Conservation (phyloP, 192 early-diverging fungal genomes). For the Coemansia erecta region DNA sequence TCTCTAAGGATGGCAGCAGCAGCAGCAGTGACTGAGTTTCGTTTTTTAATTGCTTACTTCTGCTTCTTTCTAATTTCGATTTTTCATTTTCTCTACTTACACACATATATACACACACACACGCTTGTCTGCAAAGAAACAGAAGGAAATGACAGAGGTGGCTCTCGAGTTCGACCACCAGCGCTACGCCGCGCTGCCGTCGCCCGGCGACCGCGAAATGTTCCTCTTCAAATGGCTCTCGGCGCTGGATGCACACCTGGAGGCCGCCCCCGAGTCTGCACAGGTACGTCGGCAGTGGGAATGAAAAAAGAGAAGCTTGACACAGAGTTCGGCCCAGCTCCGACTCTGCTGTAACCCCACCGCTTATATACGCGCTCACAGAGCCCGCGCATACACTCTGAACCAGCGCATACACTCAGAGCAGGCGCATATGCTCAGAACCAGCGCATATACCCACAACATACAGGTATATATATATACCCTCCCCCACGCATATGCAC, state of each 20-base stretch:
- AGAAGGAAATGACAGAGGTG: too few species aligned
- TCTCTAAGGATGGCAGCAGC: too few species aligned
- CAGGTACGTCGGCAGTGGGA: background rate
- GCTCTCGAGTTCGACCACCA: constrained; percentile 55
- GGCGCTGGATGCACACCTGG: constrained; percentile 70
- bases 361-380: too few species aligned
- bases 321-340: background rate
- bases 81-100: background rate
- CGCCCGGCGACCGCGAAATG: constrained; percentile 71
- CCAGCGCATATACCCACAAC: background rate
- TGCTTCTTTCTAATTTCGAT: background rate
- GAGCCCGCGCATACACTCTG: too few species aligned
- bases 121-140: too few species aligned
- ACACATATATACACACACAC: too few species aligned
- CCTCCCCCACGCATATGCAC: too few species aligned
- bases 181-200: constrained; percentile 36
- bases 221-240: constrained; percentile 90
- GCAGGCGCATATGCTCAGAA: too few species aligned
- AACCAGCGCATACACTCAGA: too few species aligned
- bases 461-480: background rate
- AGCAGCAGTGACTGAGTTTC: background rate
- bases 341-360: too few species aligned
- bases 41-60: background rate
- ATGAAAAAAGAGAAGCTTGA: background rate
- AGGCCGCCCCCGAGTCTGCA: constrained; percentile 23